Evolutionary conservation across 768 basidiomycete species (phyloP).

Genomic region (Sarcodon sp.): DNA sequence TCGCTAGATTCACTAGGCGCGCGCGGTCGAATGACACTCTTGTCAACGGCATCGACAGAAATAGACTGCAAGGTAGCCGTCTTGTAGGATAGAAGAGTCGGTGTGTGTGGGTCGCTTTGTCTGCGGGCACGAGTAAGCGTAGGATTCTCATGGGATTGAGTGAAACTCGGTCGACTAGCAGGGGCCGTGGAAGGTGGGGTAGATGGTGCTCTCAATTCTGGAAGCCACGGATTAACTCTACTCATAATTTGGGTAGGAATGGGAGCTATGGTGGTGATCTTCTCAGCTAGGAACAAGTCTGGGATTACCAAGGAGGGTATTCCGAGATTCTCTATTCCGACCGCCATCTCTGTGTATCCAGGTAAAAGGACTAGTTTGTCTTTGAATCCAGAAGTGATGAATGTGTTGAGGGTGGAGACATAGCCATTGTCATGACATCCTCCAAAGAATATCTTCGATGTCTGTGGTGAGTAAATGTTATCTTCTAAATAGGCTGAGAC

Average conservation of each 20-base stretch:
- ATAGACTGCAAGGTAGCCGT: too few relatives aligned
- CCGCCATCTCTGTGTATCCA: conserved; percentile 48
- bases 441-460: conserved; percentile 54
- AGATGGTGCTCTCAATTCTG: neutral
- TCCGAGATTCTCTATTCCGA: conserved; percentile 41
- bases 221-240: neutral
- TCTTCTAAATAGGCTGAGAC: conserved; percentile 27
- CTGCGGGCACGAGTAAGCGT: neutral
- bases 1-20: too few relatives aligned
- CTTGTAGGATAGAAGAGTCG: neutral
- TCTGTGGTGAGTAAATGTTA: conserved; percentile 42
- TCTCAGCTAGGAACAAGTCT: conserved; percentile 46
- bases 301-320: conserved; percentile 42
- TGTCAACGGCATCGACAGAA: too few relatives aligned
- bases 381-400: conserved; percentile 51
- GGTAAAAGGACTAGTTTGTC: conserved; percentile 54
- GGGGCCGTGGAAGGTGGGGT: too few relatives aligned
- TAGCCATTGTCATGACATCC: conserved; percentile 72
- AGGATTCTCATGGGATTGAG: neutral
- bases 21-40: too few relatives aligned
- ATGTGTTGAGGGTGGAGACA: conserved; percentile 43
- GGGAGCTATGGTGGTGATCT: conserved; percentile 1
- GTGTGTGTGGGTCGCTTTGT: neutral
- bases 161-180: neutral
- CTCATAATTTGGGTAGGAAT: neutral